These are phyloP conservation scores for Osmanthus fragrans DNA, from an alignment of 257 asterid genomes.

Conservation along the genomic window DNA sequence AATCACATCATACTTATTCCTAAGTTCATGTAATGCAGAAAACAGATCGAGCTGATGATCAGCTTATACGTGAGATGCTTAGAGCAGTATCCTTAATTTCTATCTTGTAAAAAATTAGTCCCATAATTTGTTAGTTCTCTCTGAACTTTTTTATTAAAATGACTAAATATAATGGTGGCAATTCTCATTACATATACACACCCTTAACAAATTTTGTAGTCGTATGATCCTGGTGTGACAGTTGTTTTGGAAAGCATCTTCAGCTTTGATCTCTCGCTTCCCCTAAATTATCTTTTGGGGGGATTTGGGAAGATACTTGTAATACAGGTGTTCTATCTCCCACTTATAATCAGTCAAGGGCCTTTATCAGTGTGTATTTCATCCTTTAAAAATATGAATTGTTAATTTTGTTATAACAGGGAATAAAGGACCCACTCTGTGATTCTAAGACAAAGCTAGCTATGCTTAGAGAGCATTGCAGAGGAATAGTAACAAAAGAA, in stretches of 20 bases:
- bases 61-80: conserved; percentile 73
- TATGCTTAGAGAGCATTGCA: conserved; percentile 58
- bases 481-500: conserved; percentile 61
- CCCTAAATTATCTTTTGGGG: conserved; percentile 74
- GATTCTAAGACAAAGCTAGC: conserved; percentile 60
- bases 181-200: not conserved
- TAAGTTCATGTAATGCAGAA: conserved; percentile 47
- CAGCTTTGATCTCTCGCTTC: conserved; percentile 83
- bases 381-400: not conserved
- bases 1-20: conserved; percentile 20
- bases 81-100: conserved; percentile 85
- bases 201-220: conserved; percentile 66
- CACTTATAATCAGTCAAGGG: conserved; percentile 11
- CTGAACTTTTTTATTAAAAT: not conserved
- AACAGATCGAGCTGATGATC: conserved; percentile 63
- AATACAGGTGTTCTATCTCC: conserved; percentile 53
- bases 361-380: conserved; percentile 1
- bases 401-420: conserved; percentile 45
- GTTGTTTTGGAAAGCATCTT: conserved; percentile 78
- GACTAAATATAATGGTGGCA: not conserved
- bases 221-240: conserved; percentile 79
- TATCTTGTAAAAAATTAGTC: conserved; percentile 5
- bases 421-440: conserved; percentile 78
- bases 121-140: not conserved
- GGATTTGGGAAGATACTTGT: conserved; percentile 62